Evolutionary conservation across 2,329 filamentous ascomycete genomes (phyloP).

Genomic region (Calonectria henricotiae): DNA sequence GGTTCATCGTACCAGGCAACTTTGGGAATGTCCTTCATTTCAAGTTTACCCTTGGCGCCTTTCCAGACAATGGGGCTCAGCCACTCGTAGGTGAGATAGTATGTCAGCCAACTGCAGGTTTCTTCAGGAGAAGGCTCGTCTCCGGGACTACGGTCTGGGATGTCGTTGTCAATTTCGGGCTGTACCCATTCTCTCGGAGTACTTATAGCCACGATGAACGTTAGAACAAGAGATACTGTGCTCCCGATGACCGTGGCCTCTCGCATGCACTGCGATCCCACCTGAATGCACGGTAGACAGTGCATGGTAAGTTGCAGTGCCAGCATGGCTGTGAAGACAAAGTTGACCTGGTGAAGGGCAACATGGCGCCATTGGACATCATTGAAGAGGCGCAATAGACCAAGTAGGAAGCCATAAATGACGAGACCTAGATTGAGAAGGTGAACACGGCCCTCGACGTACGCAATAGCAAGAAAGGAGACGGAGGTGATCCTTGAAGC

Average conservation of each 20-base stretch:
- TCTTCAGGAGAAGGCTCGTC: conserved; percentile 67
- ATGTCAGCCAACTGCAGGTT: conserved; percentile 69
- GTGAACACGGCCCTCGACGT: conserved; percentile 55
- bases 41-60: conserved; percentile 63
- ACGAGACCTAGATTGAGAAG: conserved; percentile 59
- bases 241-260: conserved; percentile 56
- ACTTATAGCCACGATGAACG: conserved; percentile 60
- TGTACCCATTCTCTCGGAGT: conserved; percentile 70
- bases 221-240: conserved; percentile 58
- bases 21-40: conserved; percentile 65
- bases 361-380: conserved; percentile 64
- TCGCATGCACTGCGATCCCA: conserved; percentile 53
- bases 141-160: conserved; percentile 59
- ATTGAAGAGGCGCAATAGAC: conserved; percentile 62
- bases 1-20: conserved; percentile 73
- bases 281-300: conserved; percentile 64
- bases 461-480: conserved; percentile 60
- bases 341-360: conserved; percentile 67
- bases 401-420: conserved; percentile 63
- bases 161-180: conserved; percentile 59
- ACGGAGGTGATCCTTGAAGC: conserved; percentile 59
- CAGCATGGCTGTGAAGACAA: conserved; percentile 60
- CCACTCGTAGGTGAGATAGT: conserved; percentile 69
- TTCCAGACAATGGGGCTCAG: conserved; percentile 67
- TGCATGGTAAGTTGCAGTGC: conserved; percentile 58